Conservation (phyloP, 345 rosid species). For the Populus euphratica region DNA sequence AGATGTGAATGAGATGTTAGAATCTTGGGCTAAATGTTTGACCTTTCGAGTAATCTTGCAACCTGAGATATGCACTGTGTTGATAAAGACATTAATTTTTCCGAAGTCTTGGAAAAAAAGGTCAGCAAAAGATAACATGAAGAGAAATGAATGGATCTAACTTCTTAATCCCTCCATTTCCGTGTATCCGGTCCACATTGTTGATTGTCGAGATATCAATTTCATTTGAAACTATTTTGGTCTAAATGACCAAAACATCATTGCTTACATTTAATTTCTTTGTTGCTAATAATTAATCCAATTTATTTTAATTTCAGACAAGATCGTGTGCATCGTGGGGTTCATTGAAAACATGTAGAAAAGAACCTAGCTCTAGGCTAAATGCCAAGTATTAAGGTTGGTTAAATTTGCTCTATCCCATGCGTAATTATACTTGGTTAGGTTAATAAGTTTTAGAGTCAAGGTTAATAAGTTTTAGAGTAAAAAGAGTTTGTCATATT, state of each 20-base stretch:
- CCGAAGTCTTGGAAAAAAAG: background rate
- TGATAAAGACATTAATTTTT: background rate
- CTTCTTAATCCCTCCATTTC: background rate
- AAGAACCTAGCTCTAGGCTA: too few species aligned
- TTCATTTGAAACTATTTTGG: background rate
- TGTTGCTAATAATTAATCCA: background rate
- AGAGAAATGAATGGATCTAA: background rate
- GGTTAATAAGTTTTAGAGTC: background rate
- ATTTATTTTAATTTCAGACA: background rate
- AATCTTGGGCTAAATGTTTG: background rate
- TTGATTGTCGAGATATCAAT: background rate
- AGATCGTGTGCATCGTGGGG: background rate
- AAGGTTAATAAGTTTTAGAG: background rate
- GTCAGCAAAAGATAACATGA: background rate
- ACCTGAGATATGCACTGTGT: too few species aligned
- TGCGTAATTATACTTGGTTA: background rate
- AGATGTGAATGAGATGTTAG: background rate
- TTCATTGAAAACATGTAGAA: too few species aligned
- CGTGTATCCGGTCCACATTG: background rate
- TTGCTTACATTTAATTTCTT: background rate
- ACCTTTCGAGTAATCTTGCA: background rate
- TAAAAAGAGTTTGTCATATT: background rate
- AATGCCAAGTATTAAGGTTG: too few species aligned
- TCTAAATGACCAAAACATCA: background rate
- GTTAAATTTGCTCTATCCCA: too few species aligned